Evolutionary conservation across 495 filamentous ascomycete genomes (phyloP), one percentile per base, ranked within the genome.

Genomic region (Talaromyces liani): DNA sequence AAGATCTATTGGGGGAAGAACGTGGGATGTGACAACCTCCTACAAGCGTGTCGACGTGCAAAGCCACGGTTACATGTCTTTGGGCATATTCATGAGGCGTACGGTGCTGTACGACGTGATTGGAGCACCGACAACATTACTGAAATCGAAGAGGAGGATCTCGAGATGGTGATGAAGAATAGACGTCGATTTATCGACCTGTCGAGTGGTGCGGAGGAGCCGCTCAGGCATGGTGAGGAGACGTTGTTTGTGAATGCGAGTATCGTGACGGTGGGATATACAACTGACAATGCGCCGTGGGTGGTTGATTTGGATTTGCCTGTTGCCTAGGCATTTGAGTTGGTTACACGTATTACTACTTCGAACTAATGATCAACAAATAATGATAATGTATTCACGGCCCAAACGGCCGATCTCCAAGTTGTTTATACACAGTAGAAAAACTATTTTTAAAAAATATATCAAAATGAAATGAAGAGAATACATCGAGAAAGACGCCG

Each of bases 191-290:
- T 68, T 77, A 65, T 79, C 56, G 74, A 84, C 75, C 65, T 84
- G 33, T 78, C 69, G 34, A 64, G 64, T 70, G 66, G 31, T 29
- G 69, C 67, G 45, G 57, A 47, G 3, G 68, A 47, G 53, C 73
- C 76, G 14, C 64, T 88, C 62, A 62, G 67, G 53, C 70, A 71
- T 55, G 84, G 85, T 0, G 64, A 79, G 63, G 80, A 89, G 65
- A 91, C 90, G 6, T 63, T 92, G 4, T 88, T 91, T 71, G 82
- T 91, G 6, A 92, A 92, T 77, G 90, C 88, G 3, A 82, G 84
- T 63, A 82, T 91, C 29, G 79, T 84, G 68, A 79, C 75, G 25
- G 67, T 82, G 16, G 55, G 61, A 12, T 87, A 86, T 72, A 63
- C 68, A 18, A 75, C 82, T 14, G 49, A 68, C 16, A 82, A 89